A percentile compares a stretch with the other conserved stretches of the same genome.
These are phyloP conservation scores for Morella rubra DNA, from an alignment of 306 rosid genomes.

Conservation along the genomic window DNA sequence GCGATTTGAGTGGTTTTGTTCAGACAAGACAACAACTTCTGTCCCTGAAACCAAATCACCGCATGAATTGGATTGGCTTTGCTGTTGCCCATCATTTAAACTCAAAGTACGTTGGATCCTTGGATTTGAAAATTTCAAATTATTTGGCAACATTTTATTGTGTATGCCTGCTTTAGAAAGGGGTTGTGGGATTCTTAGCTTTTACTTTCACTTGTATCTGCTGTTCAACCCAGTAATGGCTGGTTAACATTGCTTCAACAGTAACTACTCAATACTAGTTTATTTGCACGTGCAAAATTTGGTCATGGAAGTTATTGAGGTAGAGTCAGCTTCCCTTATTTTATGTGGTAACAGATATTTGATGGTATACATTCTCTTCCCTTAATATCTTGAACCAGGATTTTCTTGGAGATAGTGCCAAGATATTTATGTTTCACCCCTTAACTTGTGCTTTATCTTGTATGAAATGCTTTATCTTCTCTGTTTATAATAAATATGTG, in stretches of 20 bases:
- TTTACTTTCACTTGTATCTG: neutral
- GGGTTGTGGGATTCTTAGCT: neutral
- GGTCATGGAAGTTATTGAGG: neutral
- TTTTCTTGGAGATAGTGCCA: neutral
- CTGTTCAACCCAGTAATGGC: neutral
- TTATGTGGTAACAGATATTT: neutral
- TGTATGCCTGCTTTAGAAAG: neutral
- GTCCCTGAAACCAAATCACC: constrained; percentile 93
- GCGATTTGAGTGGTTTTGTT: constrained; percentile 95
- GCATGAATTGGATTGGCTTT: constrained; percentile 99
- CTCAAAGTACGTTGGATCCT: constrained; percentile 57
- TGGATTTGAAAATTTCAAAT: constrained; percentile 3
- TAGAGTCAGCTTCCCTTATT: neutral
- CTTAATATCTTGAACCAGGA: neutral
- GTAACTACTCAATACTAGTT: neutral
- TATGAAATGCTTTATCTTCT: neutral
- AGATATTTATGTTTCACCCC: neutral
- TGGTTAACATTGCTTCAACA: neutral
- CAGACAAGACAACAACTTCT: constrained; percentile 93
- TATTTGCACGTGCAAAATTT: neutral
- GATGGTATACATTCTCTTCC: neutral
- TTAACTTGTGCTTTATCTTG: neutral
- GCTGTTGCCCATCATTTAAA: constrained; percentile 92
- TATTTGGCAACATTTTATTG: constrained; percentile 4
- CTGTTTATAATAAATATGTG: neutral